A percentile compares a stretch with the other conserved stretches of the same genome.
phyloP scores from a whole-genome alignment of 805 yeast genomes.

The Pichia paraexigua region DNA sequence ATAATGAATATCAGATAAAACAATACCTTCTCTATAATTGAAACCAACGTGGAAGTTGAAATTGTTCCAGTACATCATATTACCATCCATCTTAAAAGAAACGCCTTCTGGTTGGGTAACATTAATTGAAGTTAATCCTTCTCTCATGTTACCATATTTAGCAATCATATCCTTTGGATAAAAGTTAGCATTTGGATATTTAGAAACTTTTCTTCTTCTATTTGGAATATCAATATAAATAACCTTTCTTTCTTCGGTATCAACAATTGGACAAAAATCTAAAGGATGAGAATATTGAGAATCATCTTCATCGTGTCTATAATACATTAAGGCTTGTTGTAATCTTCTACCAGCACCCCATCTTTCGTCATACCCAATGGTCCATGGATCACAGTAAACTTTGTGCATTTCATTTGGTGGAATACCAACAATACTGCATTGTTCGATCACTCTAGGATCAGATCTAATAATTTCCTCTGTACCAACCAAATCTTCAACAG shows the following conservation, averaged over 20 bases:
- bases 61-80: slow-evolving; percentile 70
- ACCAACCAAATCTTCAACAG: slow-evolving; percentile 55
- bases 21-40: slow-evolving; percentile 82
- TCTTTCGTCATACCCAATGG: slow-evolving; percentile 56
- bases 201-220: slow-evolving; percentile 64
- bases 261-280: slow-evolving; percentile 78
- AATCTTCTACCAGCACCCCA: slow-evolving; percentile 71
- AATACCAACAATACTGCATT: slow-evolving; percentile 63
- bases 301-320: slow-evolving; percentile 68
- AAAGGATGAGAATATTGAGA: slow-evolving; percentile 62
- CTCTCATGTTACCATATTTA: slow-evolving; percentile 57
- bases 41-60: slow-evolving; percentile 73
- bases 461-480: slow-evolving; percentile 60
- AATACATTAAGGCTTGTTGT: slow-evolving; percentile 76
- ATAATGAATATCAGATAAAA: slow-evolving; percentile 62
- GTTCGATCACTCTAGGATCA: slow-evolving; percentile 67
- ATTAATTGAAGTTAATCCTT: slow-evolving; percentile 56
- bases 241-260: slow-evolving; percentile 60
- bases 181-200: slow-evolving; percentile 61
- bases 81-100: slow-evolving; percentile 62
- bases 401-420: slow-evolving; percentile 54
- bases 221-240: slow-evolving; percentile 69
- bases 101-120: slow-evolving; percentile 80
- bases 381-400: slow-evolving; percentile 61
- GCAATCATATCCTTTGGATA: slow-evolving; percentile 56